These are phyloP conservation scores for Picea abies DNA, from an alignment of 83 land plant species.

Conservation along the genomic window DNA sequence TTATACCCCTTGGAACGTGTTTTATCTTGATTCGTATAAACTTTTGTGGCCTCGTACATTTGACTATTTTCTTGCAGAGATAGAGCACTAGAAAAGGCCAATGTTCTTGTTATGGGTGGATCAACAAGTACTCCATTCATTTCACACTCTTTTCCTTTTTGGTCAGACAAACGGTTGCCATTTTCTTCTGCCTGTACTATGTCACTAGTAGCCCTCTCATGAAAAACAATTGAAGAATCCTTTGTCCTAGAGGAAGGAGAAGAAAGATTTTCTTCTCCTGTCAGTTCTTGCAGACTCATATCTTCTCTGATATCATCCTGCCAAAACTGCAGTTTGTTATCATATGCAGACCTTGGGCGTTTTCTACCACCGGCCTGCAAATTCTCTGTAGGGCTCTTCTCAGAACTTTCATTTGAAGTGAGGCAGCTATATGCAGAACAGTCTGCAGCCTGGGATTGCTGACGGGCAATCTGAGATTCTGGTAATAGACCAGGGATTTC, in stretches of 20 bases:
- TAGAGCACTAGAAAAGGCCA: too few species aligned
- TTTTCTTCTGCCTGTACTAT: slow-evolving; percentile 7
- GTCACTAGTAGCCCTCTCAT: not conserved
- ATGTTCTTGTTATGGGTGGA: too few species aligned
- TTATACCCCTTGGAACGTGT: too few species aligned
- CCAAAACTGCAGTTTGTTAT: slow-evolving; percentile 11
- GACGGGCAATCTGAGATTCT: slow-evolving; percentile 4
- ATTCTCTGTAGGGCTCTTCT: slow-evolving; percentile 27
- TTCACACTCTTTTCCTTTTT: too few species aligned
- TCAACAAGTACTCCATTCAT: too few species aligned
- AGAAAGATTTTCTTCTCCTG: slow-evolving; percentile 13
- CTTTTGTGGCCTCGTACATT: too few species aligned
- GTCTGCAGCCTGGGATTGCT: slow-evolving; percentile 20
- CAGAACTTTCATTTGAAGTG: slow-evolving; percentile 53
- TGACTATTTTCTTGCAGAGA: too few species aligned
- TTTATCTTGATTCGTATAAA: too few species aligned
- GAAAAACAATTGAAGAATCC: not conserved
- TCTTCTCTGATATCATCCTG: slow-evolving; percentile 16
- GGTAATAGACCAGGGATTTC: slow-evolving; percentile 1
- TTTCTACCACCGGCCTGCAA: not conserved
- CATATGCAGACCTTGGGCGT: slow-evolving; percentile 10
- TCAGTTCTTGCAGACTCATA: not conserved
- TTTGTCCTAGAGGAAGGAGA: slow-evolving; percentile 19
- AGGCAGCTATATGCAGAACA: slow-evolving; percentile 59
- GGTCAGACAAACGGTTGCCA: slow-evolving; percentile 8